Base-by-base conservation (phyloP, 306 rosid species). In the Cucumis sativus region DNA sequence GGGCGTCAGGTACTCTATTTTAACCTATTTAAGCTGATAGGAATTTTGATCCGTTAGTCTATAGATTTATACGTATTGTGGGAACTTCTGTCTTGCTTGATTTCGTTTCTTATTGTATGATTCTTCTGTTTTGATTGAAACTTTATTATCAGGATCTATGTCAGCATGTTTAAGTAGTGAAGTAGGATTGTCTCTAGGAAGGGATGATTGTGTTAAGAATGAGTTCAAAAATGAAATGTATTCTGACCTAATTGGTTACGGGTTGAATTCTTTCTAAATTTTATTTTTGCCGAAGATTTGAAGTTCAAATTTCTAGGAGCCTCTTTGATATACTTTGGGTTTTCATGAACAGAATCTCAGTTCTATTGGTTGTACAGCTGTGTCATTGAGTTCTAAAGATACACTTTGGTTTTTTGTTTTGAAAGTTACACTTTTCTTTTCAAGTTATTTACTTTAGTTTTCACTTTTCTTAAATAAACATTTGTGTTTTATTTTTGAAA, bases 1-100 rank as follows among this genome's bases (percentile, higher is more conserved):
- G 16, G 90, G 90, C 68, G 90, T 87, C 57, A 87, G 88, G 90
- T 87, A 80, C 28, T 8, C 14, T 33, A 1, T 55, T 57, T 52
- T 47, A 5, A 52, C 0, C 1, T 17, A 39, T 65, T 65, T 39
- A 15, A 65, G 51, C 8, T 39, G 4, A 37, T 37, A 1, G 16
- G 8, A 18, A 65, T 33, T 65, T 10, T 45, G 25, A 70, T 47
- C n/a, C 1, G n/a, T 47, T 21, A 70, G 21, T 70, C 21, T 70
- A 23, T 14, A 1, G 41, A 43, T 45, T 21, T 70, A 67, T 51
- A 41, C 5, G 57, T 45, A 13, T 13, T 45, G 20, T 66, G 37
- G 75, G 23, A 4, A 17, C n/a, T 45, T 41, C 37, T 23, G 23
- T 68, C 54, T 68, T 33, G 35, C 33, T 68, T 70, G 14, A 23